Base-by-base conservation (phyloP, 2,329 filamentous ascomycete genomes). In the Pseudogymnoascus sp. region DNA sequence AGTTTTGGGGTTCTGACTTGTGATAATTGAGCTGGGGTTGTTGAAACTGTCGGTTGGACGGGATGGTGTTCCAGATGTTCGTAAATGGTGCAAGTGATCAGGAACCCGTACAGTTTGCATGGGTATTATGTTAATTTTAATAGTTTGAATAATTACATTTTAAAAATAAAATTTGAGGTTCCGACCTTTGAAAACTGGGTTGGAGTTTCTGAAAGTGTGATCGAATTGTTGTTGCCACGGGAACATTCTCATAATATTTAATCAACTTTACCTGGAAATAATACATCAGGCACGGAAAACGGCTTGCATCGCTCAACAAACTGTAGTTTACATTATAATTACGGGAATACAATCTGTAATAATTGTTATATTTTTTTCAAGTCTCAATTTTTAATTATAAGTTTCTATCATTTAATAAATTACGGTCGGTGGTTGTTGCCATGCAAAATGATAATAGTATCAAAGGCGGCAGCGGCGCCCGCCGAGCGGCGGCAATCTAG, bases 401-500 rank as follows among this genome's bases (percentile, higher is more conserved):
- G 2, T n/a, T 18, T 18, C 43, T 31, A 31, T 14, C 0, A 52
- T 16, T 52, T 52, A 52, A 31, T 52, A 11, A 52, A 16, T 11
- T 52, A 5, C 11, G 25, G 9, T 52, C 25, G 8, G 23, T 52
- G 1, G 14, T 31, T 52, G n/a, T 16, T 52, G 7, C 9, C 5
- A 12, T 52, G 25, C 1, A n/a, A 52, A 31, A 18, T 52, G 25
- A 52, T 18, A 18, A 31, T 52, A 31, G 25, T 18, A 52, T 31
- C 45, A 8, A 18, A 31, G 25, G 45, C 45, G 45, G 45, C 23
- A 52, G 43, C 1, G 21, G 3, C 3, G n/a, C 25, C 31, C 45
- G 25, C 45, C 45, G 45, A 31, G 45, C 31, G 45, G 45, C 45
- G 45, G 45, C 45, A 52, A 12, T 52, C 45, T 52, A 52, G 45